Percentiles rank a stretch among this genome's conserved stretches.
Evolutionary conservation across 148 eudicot species (phyloP).

Genomic region (Nepenthes mirabilis): DNA sequence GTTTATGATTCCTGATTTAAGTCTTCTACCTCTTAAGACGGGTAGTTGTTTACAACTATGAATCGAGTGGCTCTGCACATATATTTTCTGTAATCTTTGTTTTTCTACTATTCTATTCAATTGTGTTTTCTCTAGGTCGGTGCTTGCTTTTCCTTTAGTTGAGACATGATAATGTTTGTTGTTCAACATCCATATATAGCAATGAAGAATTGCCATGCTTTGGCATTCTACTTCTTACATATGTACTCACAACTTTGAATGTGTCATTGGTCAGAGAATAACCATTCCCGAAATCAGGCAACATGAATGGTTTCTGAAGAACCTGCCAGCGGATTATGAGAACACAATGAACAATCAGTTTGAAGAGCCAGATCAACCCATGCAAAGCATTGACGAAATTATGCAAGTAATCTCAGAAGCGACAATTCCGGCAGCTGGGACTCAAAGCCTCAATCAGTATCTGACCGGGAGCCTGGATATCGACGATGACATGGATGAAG

Average conservation of each 20-base stretch:
- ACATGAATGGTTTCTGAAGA: slow-evolving; percentile 87
- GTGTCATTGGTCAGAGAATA: slow-evolving; percentile 45
- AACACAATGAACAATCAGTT: slow-evolving; percentile 25
- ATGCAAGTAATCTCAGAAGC: slow-evolving; percentile 93
- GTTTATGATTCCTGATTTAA: too few relatives aligned
- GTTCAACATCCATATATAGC: too few relatives aligned
- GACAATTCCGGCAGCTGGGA: slow-evolving; percentile 71
- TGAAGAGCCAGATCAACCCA: slow-evolving; percentile 71
- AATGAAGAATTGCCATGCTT: too few relatives aligned
- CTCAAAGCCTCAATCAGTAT: slow-evolving; percentile 52
- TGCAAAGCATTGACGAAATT: slow-evolving; percentile 77
- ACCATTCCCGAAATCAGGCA: slow-evolving; percentile 59
- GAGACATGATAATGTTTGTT: too few relatives aligned
- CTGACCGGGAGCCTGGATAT: slow-evolving; percentile 66
- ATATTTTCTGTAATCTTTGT: too few relatives aligned
- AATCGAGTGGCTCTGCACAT: too few relatives aligned
- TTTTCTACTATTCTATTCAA: too few relatives aligned
- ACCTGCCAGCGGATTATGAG: slow-evolving; percentile 69
- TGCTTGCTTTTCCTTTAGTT: too few relatives aligned
- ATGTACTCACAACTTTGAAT: not conserved
- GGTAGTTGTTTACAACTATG: too few relatives aligned
- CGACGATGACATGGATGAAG: slow-evolving; percentile 92
- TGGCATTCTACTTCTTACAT: too few relatives aligned
- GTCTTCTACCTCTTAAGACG: too few relatives aligned
- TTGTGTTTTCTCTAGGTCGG: too few relatives aligned